Evolutionary conservation across 202 grass and related monocot genomes (phyloP), one percentile per base, ranked within the genome.

Genomic region (Musa balbisiana): DNA sequence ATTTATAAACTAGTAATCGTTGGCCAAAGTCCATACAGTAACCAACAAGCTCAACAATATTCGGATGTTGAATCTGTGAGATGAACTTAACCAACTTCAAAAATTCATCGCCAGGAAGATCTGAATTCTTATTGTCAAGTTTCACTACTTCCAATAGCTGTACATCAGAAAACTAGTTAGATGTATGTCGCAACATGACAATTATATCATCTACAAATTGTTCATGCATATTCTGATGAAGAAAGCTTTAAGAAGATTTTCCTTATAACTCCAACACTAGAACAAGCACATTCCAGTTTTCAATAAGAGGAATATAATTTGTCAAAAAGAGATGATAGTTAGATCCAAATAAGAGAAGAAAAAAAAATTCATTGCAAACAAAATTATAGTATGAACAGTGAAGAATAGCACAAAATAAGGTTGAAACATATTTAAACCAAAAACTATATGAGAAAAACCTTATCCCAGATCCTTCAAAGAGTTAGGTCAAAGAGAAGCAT

Each of bases 1-100:
- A 89, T 10, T 82, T 78, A 69, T 94, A 99, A 49, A 99, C 85
- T 19, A 99, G 91, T 80, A 99, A 83, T 16, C 81, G 77, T 72
- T 92, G 91, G 63, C 77, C 89, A 88, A 86, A 92, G 78, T 97
- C 95, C 82, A 87, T 89, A 87, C 95, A 92, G 26, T 99, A 99
- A 64, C 95, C 95, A 69, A 90, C 88, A 80, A 99, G 83, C 72
- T 95, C 82, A 29, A 88, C 81, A 71, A 90, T 84, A 72, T 95
- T 88, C 55, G 87, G 87, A 81, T 99, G 83, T 74, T 85, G 89
- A 43, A 99, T 80, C 53, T 83, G 51, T 78, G 87, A 92, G 59
- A 99, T 83, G 73, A 20, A 74, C 10, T 23, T 9, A 51, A 92
- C 80, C 68, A 87, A 17, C 69, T 90, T 89, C 71, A 85, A 75